These are phyloP conservation scores for Lactarius hengduanensis DNA, from an alignment of 768 basidiomycete species.

Conservation along the genomic window DNA sequence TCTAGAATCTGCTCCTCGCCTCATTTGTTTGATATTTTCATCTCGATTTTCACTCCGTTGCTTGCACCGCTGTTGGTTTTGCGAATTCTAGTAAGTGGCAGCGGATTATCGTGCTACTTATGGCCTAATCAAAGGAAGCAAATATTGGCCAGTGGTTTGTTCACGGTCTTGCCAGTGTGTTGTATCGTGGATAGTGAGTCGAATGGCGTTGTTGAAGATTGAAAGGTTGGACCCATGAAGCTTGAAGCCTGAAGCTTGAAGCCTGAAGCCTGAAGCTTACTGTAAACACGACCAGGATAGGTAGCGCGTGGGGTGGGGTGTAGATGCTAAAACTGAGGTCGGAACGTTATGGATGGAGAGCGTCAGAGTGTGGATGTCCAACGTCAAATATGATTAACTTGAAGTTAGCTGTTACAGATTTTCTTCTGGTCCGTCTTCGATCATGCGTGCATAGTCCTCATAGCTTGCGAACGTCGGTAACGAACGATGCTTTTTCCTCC, in stretches of 20 bases:
- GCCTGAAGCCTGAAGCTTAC: no score
- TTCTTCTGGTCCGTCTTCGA: constrained; percentile 74
- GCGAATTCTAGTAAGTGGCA: no score
- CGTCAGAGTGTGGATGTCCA: not conserved
- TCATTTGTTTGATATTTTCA: not conserved
- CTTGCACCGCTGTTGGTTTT: not conserved
- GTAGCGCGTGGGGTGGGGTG: no score
- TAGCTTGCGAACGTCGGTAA: constrained; percentile 84
- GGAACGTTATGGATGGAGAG: not conserved
- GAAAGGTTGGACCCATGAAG: no score
- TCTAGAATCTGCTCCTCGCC: not conserved
- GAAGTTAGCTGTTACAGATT: constrained; percentile 42
- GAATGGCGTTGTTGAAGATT: no score
- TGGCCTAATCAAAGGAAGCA: no score
- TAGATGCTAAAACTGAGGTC: not conserved
- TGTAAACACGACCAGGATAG: no score
- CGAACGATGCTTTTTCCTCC: constrained; percentile 65
- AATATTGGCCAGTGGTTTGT: no score
- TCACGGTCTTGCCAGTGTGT: no score
- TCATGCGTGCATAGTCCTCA: constrained; percentile 83
- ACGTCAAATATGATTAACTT: not conserved
- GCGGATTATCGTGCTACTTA: no score
- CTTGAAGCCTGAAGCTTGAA: no score
- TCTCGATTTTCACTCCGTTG: not conserved
- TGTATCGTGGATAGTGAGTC: no score